Percentiles rank a stretch among this genome's conserved stretches.
These are phyloP conservation scores for Mayamaea pseudoterrestris DNA, from an alignment of 108 stramenopile species.

Conservation along the genomic window DNA sequence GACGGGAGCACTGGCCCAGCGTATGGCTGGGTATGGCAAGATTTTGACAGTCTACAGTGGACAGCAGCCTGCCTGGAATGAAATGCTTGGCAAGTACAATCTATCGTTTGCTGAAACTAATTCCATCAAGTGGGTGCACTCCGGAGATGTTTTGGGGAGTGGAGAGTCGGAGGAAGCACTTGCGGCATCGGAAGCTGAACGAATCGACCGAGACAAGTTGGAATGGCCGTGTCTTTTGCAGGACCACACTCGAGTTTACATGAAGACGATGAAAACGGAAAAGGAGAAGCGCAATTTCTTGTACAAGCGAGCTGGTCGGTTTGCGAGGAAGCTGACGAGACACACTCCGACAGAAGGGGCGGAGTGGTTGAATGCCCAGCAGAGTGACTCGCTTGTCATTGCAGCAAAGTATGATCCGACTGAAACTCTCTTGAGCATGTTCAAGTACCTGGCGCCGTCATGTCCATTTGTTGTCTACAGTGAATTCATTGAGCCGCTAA, in stretches of 20 bases:
- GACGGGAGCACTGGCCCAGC: slow-evolving; percentile 51
- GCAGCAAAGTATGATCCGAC: slow-evolving; percentile 64
- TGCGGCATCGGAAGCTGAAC: background rate
- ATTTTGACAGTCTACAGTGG: slow-evolving; percentile 52
- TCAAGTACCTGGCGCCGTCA: slow-evolving; percentile 61
- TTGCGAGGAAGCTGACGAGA: slow-evolving; percentile 66
- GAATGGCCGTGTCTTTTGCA: slow-evolving; percentile 67
- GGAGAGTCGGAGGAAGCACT: slow-evolving; percentile 1
- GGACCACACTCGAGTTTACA: slow-evolving; percentile 54
- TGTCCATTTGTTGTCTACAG: slow-evolving; percentile 82
- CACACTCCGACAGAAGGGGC: slow-evolving; percentile 39
- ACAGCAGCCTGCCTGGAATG: slow-evolving; percentile 60
- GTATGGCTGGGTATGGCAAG: slow-evolving; percentile 82
- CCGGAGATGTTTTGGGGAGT: slow-evolving; percentile 52
- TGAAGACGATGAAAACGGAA: slow-evolving; percentile 33
- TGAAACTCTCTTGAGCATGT: slow-evolving; percentile 39
- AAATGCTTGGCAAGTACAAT: slow-evolving; percentile 59
- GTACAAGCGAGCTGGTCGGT: slow-evolving; percentile 54
- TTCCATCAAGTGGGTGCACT: slow-evolving; percentile 59
- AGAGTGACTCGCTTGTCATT: slow-evolving; percentile 66
- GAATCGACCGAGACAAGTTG: slow-evolving; percentile 32
- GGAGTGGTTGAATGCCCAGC: slow-evolving; percentile 24
- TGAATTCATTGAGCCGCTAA: slow-evolving; percentile 80
- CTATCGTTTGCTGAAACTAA: slow-evolving; percentile 38
- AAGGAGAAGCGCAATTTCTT: slow-evolving; percentile 45